Evolutionary conservation across 2,329 filamentous ascomycete species (phyloP), one percentile per base, ranked within the genome.

Genomic region (Aspergillus alliaceus): DNA sequence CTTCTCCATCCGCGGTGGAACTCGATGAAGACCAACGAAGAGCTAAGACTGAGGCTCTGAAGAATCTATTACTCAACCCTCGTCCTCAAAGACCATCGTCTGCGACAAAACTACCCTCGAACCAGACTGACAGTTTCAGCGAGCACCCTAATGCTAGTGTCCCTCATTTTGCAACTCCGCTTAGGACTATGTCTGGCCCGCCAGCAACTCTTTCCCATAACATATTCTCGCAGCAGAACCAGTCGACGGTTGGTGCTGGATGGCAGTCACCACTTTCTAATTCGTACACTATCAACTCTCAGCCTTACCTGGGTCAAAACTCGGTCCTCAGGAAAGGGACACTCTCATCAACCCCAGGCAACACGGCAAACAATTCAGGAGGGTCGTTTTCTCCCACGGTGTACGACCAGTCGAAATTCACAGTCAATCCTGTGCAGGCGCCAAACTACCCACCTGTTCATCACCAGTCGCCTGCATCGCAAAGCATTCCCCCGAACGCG

Each of bases 31-130:
- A 71, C 18, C 69, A 79, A 56, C 73, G 73, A 54, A 75, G 69
- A 55, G 70, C 72, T 11, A 80, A 80, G 61, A 76, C 73, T 1
- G 72, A 76, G 56, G 77, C 77, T 42, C 58, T 81, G 57, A 81
- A 80, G 65, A 72, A 74, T 56, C 59, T 80, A 22, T 63, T 81
- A 24, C 68, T 79, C 51, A 80, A 79, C 52, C 75, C 75, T 34
- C 70, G 66, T 27, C 72, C 72, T 8, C 75, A 74, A 54, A 70
- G 69, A 32, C 69, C 70, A 20, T 70, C 68, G 12, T 72, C 68
- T 44, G 68, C 68, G 47, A 72, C 69, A 47, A 67, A 64, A 51
- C 66, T 65, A 40, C 59, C 56, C 51, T 63, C 51, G 54, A 63
- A 61, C 27, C 60, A 64, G 32, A 46, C 53, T n/a, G 66, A 54